phyloP scores from a whole-genome alignment of 257 asterid species.

The Nyctanthes arbortristis region DNA sequence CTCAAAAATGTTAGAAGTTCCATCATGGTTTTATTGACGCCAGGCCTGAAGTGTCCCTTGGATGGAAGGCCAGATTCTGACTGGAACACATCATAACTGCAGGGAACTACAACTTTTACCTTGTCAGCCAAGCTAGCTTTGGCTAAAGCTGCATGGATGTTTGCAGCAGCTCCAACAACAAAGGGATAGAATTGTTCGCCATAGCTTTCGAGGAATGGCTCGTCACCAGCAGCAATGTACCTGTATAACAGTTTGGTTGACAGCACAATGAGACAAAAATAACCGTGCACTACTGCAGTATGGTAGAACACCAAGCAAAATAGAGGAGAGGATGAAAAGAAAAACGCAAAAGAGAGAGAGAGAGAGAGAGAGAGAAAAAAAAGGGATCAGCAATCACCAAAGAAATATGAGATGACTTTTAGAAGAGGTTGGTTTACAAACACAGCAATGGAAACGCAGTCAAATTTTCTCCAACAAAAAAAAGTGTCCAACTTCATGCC shows the following conservation, averaged over 20 bases:
- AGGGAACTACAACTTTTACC: conserved; percentile 71
- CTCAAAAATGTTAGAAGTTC: conserved; percentile 65
- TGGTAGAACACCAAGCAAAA: background rate
- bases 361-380: too few relatives aligned
- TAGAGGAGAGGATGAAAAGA: too few relatives aligned
- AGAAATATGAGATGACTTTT: background rate
- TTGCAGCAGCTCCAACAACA: conserved; percentile 73
- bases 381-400: background rate
- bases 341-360: background rate
- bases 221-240: conserved; percentile 78
- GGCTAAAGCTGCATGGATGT: conserved; percentile 64
- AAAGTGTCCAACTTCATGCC: background rate
- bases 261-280: background rate
- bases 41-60: conserved; percentile 59
- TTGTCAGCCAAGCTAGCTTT: conserved; percentile 59
- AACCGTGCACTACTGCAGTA: background rate
- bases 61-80: conserved; percentile 61
- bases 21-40: conserved; percentile 70
- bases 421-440: background rate
- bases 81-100: conserved; percentile 65
- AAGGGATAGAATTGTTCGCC: conserved; percentile 72
- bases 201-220: conserved; percentile 67
- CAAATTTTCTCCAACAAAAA: background rate
- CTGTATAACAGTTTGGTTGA: conserved; percentile 34
- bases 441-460: background rate